phyloP scores from a whole-genome alignment of 331 rosid genomes.

The Malus hybrid region DNA sequence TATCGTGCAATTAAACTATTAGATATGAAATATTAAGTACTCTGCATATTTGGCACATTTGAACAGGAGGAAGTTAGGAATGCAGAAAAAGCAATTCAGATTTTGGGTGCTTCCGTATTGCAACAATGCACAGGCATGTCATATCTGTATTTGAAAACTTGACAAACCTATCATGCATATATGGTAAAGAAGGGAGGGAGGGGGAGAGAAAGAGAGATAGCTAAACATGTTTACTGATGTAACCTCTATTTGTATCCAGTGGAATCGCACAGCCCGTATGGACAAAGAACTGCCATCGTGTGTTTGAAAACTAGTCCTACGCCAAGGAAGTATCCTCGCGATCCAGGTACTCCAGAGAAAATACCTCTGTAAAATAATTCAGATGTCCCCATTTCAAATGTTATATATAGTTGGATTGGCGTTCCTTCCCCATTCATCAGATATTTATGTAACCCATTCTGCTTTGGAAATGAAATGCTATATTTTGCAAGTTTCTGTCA shows the following conservation, averaged over 20 bases:
- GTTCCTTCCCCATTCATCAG: neutral
- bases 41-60: slow-evolving; percentile 13
- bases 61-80: slow-evolving; percentile 66
- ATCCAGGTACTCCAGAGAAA: slow-evolving; percentile 37
- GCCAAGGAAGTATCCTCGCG: too few relatives aligned
- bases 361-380: slow-evolving; percentile 42
- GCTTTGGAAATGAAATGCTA: neutral
- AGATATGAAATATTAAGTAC: slow-evolving; percentile 7
- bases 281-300: slow-evolving; percentile 74
- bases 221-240: slow-evolving; percentile 1
- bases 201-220: neutral
- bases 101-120: slow-evolving; percentile 71
- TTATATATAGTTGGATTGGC: neutral
- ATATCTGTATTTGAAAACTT: neutral
- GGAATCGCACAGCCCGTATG: slow-evolving; percentile 69
- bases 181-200: neutral
- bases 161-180: neutral
- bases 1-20: neutral
- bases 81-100: slow-evolving; percentile 71
- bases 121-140: slow-evolving; percentile 61
- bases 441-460: neutral
- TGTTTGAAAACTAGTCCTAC: slow-evolving; percentile 59
- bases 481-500: neutral
- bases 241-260: slow-evolving; percentile 31
- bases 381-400: neutral